These are phyloP conservation scores for Tremella fuciformis DNA, from an alignment of 768 basidiomycete genomes.

Conservation along the genomic window DNA sequence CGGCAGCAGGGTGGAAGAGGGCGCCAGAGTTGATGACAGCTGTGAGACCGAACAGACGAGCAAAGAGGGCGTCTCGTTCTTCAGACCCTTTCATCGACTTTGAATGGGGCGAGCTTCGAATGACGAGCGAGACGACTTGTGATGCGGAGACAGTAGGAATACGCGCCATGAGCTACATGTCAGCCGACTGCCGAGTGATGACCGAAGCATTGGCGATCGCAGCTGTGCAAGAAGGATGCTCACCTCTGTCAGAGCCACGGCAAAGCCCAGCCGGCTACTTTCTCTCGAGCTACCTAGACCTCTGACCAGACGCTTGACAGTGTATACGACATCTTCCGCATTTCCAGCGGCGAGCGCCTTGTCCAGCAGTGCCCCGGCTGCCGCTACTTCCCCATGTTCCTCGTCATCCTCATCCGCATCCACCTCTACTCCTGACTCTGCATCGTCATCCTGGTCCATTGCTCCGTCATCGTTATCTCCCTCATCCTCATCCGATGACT, in stretches of 20 bases:
- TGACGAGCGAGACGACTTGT: constrained; percentile 72
- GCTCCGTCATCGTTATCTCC: constrained; percentile 42
- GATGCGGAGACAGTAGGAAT: constrained; percentile 72
- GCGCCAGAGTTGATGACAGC: constrained; percentile 81
- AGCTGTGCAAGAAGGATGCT: constrained; percentile 33
- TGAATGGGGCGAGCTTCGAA: constrained; percentile 67
- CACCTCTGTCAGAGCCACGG: constrained; percentile 93
- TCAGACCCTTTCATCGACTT: constrained; percentile 84
- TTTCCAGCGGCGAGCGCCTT: constrained; percentile 61
- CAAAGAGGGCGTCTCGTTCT: constrained; percentile 87
- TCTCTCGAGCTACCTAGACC: constrained; percentile 90
- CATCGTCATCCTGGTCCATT: constrained; percentile 37
- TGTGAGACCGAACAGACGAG: constrained; percentile 83
- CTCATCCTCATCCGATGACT: constrained; percentile 55
- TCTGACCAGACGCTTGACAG: constrained; percentile 77
- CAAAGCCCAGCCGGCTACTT: constrained; percentile 89
- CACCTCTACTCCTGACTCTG: constrained; percentile 42
- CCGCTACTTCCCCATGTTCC: constrained; percentile 34
- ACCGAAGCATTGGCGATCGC: neutral
- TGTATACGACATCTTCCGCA: constrained; percentile 88
- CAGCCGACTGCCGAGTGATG: neutral
- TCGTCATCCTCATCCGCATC: constrained; percentile 47
- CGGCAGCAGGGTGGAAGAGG: constrained; percentile 64
- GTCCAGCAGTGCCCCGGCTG: constrained; percentile 41
- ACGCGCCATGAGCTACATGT: constrained; percentile 68